Conservation (phyloP, 768 basidiomycete species). For the Tricholoma terreum region DNA sequence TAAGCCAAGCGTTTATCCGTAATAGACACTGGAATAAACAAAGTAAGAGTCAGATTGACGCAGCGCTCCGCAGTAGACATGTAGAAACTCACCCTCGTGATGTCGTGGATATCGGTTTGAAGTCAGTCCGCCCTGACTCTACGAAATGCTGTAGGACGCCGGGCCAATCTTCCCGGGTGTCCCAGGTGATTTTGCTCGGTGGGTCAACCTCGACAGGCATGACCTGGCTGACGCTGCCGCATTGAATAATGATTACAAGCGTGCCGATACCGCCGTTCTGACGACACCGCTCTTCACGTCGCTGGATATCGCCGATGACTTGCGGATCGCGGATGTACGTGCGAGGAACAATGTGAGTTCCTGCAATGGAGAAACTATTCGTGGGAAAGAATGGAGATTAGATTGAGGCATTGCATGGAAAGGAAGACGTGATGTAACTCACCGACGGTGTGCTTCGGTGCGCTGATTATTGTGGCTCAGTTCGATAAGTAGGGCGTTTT, state of each 20-base stretch:
- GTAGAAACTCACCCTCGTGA: constrained; percentile 56
- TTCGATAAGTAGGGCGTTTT: constrained; percentile 72
- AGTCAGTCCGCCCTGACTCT: constrained; percentile 69
- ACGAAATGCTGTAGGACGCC: constrained; percentile 69
- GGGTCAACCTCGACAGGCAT: constrained; percentile 87
- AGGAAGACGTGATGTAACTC: constrained; percentile 26
- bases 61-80: constrained; percentile 6
- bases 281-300: constrained; percentile 78
- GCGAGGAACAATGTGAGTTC: constrained; percentile 69
- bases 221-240: constrained; percentile 72
- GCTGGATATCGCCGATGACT: constrained; percentile 71
- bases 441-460: constrained; percentile 64
- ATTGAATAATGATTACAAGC: constrained; percentile 72
- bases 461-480: constrained; percentile 50
- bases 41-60: background rate
- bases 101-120: constrained; percentile 81
- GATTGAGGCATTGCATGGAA: constrained; percentile 10
- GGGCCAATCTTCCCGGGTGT: constrained; percentile 69
- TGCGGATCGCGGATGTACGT: constrained; percentile 73
- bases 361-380: constrained; percentile 61
- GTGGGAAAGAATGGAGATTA: constrained; percentile 5
- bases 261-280: constrained; percentile 74
- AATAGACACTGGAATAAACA: constrained; percentile 36
- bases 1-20: constrained; percentile 32
- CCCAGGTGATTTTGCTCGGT: constrained; percentile 75